A percentile compares a stretch with the other conserved stretches of the same genome.
Conservation (phyloP, 495 filamentous ascomycete genomes). For the Penicillium simplicissimum region DNA sequence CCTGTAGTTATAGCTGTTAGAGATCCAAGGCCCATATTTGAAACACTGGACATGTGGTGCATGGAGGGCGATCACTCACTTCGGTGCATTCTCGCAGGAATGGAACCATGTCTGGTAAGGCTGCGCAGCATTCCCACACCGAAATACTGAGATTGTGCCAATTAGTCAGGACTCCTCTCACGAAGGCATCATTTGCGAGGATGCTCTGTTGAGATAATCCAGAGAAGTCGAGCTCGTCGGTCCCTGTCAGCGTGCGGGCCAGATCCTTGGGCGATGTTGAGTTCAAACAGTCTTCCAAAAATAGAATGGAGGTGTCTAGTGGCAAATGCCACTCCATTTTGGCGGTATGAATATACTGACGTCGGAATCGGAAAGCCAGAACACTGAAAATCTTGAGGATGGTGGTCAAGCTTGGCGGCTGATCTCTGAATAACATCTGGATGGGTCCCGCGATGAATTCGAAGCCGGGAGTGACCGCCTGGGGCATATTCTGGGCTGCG, state of each 20-base stretch:
- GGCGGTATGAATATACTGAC: constrained; percentile 36
- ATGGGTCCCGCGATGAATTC: constrained; percentile 44
- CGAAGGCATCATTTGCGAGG: constrained; percentile 21
- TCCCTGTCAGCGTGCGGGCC: constrained; percentile 29
- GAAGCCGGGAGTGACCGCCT: constrained; percentile 26
- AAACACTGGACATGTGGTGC: not conserved
- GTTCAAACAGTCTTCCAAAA: constrained; percentile 36
- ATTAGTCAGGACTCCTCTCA: constrained; percentile 19
- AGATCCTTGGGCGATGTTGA: constrained; percentile 36
- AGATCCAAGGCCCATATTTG: not conserved
- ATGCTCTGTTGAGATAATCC: constrained; percentile 26
- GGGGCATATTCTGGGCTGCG: constrained; percentile 12
- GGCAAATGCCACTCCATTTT: constrained; percentile 39
- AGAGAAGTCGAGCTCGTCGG: constrained; percentile 34
- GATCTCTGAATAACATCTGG: constrained; percentile 37
- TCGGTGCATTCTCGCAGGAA: constrained; percentile 40
- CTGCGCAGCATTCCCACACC: constrained; percentile 46
- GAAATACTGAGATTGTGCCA: constrained; percentile 38
- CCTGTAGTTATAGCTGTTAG: constrained; percentile 22
- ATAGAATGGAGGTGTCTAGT: constrained; percentile 35
- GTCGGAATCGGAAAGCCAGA: constrained; percentile 36
- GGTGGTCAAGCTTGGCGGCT: constrained; percentile 30
- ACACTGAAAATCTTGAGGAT: constrained; percentile 43
- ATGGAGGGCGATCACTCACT: constrained; percentile 20
- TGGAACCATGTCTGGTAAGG: constrained; percentile 35